Percentiles rank a stretch among this genome's conserved stretches.
Conservation (phyloP, 176 grass and related monocot species). For the Hordeum marinum region DNA sequence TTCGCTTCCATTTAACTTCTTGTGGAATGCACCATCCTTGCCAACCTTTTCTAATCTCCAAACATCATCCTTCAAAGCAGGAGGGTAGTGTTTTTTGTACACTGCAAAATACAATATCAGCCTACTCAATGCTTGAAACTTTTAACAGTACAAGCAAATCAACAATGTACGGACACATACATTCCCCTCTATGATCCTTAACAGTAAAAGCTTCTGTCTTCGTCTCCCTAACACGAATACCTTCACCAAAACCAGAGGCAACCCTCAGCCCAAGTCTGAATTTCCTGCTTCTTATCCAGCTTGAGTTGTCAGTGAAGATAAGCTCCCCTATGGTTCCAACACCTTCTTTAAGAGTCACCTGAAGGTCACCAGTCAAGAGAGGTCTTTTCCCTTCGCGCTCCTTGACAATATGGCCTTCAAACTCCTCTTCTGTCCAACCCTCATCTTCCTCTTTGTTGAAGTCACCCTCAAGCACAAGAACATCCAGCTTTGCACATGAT, state of each 20-base stretch:
- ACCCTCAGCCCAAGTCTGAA: conserved; percentile 81
- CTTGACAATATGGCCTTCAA: conserved; percentile 72
- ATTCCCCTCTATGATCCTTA: conserved; percentile 92
- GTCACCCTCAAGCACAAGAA: conserved; percentile 89
- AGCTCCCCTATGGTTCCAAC: conserved; percentile 90
- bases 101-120: conserved; percentile 49
- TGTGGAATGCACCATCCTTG: conserved; percentile 93
- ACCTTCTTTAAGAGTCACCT: conserved; percentile 90
- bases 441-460: conserved; percentile 88
- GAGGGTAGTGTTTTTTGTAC: conserved; percentile 97
- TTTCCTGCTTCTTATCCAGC: conserved; percentile 96
- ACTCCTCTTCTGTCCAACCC: conserved; percentile 86
- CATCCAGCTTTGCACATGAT: conserved; percentile 78
- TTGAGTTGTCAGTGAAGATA: conserved; percentile 91
- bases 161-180: conserved; percentile 30
- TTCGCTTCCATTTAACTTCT: conserved; percentile 60
- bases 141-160: conserved; percentile 23
- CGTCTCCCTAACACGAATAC: conserved; percentile 71
- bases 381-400: conserved; percentile 92
- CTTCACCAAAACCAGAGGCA: conserved; percentile 64
- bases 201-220: conserved; percentile 94
- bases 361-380: conserved; percentile 85
- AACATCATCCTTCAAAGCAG: conserved; percentile 82
- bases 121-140: conserved; percentile 1
- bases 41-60: conserved; percentile 96